Evolutionary conservation across 2,329 filamentous ascomycete species (phyloP).

Genomic region (Basipetospora chlamydospora): DNA sequence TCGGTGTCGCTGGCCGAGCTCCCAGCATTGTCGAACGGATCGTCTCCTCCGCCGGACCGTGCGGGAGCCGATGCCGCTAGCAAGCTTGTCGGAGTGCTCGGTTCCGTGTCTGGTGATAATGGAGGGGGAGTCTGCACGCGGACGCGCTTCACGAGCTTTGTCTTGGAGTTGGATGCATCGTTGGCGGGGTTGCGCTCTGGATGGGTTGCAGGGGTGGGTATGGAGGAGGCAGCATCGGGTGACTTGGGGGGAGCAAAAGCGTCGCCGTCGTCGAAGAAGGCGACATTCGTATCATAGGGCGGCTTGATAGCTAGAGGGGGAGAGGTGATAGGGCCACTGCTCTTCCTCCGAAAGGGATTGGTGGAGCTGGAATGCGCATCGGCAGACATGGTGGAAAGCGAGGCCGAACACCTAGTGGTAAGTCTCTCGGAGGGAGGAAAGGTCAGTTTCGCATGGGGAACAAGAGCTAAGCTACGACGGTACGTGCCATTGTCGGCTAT

Average conservation of each 20-base stretch:
- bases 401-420: too few relatives aligned
- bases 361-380: slow-evolving; percentile 1
- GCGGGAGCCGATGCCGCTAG: too few relatives aligned
- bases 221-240: too few relatives aligned
- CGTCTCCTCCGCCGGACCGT: too few relatives aligned
- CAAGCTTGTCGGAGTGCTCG: slow-evolving; percentile 1
- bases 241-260: not conserved
- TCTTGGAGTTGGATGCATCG: not conserved
- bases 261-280: slow-evolving; percentile 1
- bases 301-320: too few relatives aligned
- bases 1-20: slow-evolving; percentile 13
- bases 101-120: slow-evolving; percentile 31
- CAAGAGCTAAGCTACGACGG: not conserved
- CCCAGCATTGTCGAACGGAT: slow-evolving; percentile 18
- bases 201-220: too few relatives aligned
- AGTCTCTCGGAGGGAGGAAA: not conserved
- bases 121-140: slow-evolving; percentile 51
- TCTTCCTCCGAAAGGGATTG: slow-evolving; percentile 4
- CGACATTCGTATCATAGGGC: too few relatives aligned
- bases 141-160: slow-evolving; percentile 51
- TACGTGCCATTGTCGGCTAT: too few relatives aligned
- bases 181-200: too few relatives aligned
- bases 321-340: too few relatives aligned
- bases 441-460: not conserved
- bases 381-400: slow-evolving; percentile 1